Evolutionary conservation across 805 yeast genomes (phyloP).

Genomic region (Hanseniaspora lindneri): DNA sequence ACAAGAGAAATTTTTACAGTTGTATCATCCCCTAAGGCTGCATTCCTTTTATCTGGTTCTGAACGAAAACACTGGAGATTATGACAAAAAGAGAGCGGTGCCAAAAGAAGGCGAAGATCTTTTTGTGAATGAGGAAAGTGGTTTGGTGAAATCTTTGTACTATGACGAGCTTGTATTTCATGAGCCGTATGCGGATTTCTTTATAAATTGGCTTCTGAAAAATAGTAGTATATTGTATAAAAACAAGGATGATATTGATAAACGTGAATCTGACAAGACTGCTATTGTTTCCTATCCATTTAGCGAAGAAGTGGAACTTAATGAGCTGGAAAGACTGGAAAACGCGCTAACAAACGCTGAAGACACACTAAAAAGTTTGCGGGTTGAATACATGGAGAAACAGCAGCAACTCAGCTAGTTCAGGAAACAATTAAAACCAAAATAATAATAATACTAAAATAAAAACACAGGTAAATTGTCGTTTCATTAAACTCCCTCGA

Average conservation of each 20-base stretch:
- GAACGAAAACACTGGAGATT: slow-evolving; percentile 33
- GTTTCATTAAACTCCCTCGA: too few relatives aligned
- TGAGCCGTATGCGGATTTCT: slow-evolving; percentile 87
- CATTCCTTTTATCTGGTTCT: slow-evolving; percentile 60
- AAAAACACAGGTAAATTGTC: too few relatives aligned
- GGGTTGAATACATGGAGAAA: slow-evolving; percentile 8
- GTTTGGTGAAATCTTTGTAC: slow-evolving; percentile 45
- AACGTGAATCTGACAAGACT: not conserved
- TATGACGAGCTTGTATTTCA: slow-evolving; percentile 90
- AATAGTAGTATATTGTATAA: slow-evolving; percentile 7
- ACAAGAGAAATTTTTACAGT: slow-evolving; percentile 71
- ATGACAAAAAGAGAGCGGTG: slow-evolving; percentile 4
- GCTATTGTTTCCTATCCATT: slow-evolving; percentile 7
- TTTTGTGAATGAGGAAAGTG: slow-evolving; percentile 25
- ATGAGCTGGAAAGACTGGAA: slow-evolving; percentile 13
- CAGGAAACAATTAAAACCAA: too few relatives aligned
- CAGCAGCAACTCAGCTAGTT: not conserved
- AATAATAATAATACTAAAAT: too few relatives aligned
- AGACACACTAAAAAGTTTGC: slow-evolving; percentile 4
- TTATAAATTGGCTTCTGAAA: slow-evolving; percentile 24
- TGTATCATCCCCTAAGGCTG: slow-evolving; percentile 79
- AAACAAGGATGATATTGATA: not conserved
- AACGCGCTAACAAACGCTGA: slow-evolving; percentile 6
- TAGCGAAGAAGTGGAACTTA: slow-evolving; percentile 14
- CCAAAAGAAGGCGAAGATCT: slow-evolving; percentile 15